Evolutionary conservation across 164 flowering plant species (phyloP).

Genomic region (Malania oleifera): DNA sequence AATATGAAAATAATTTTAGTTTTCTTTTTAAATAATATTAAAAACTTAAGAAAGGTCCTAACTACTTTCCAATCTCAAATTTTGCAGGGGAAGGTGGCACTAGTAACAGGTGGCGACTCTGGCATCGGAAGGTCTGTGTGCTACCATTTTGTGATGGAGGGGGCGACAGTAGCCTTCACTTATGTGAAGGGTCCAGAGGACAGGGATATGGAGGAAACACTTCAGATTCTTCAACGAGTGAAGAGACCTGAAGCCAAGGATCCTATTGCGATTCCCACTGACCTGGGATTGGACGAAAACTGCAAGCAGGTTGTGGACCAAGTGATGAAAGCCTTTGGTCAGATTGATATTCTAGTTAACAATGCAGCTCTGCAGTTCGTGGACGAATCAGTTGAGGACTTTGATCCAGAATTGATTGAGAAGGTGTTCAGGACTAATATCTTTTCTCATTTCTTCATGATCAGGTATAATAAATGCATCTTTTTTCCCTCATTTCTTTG

Average conservation of each 20-base stretch:
- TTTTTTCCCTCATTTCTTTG: too few relatives aligned
- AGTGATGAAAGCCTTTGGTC: conserved; percentile 47
- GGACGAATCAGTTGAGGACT: conserved; percentile 36
- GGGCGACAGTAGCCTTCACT: conserved; percentile 88
- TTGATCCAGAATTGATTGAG: conserved; percentile 39
- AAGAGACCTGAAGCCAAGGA: conserved; percentile 40
- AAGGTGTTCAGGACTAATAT: conserved; percentile 60
- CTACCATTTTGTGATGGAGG: conserved; percentile 49
- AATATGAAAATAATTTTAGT: too few relatives aligned
- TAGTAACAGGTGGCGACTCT: conserved; percentile 75
- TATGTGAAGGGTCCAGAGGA: conserved; percentile 67
- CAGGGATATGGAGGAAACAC: conserved; percentile 62
- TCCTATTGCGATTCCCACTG: conserved; percentile 54
- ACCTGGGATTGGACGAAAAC: conserved; percentile 56
- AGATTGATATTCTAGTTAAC: conserved; percentile 58
- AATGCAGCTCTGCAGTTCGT: conserved; percentile 55
- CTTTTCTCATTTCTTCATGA: conserved; percentile 46
- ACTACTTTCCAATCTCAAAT: too few relatives aligned
- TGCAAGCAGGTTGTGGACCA: conserved; percentile 58
- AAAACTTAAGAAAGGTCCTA: too few relatives aligned
- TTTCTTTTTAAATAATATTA: too few relatives aligned
- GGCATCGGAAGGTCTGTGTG: conserved; percentile 81
- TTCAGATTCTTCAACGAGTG: conserved; percentile 32
- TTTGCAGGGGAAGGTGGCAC: conserved; percentile 62
- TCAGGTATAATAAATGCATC: conserved; percentile 28